phyloP scores from a whole-genome alignment of 2,329 filamentous ascomycete species.

The Phialocephala sp. region DNA sequence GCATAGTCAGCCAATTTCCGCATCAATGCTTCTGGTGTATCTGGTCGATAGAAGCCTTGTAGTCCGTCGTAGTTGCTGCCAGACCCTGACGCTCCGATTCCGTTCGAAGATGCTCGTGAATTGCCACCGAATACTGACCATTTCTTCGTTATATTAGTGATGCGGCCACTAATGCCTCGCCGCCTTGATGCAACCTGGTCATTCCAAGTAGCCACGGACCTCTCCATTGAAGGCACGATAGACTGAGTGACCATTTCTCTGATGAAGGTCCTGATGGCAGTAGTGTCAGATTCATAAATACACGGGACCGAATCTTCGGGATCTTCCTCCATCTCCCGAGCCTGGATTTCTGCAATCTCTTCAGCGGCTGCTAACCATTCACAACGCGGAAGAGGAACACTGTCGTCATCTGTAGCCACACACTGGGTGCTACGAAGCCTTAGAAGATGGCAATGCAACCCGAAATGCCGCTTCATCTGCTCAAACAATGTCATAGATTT shows the following conservation, averaged over 20 bases:
- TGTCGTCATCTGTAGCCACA: slow-evolving; percentile 90
- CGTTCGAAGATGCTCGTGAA: slow-evolving; percentile 35
- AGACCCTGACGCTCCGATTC: slow-evolving; percentile 51
- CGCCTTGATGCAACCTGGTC: slow-evolving; percentile 93
- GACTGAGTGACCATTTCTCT: slow-evolving; percentile 96
- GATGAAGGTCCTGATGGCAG: slow-evolving; percentile 85
- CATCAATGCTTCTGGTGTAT: slow-evolving; percentile 87
- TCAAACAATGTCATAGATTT: slow-evolving; percentile 92
- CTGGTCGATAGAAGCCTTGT: slow-evolving; percentile 82
- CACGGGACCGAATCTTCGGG: slow-evolving; percentile 75
- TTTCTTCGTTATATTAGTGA: slow-evolving; percentile 90
- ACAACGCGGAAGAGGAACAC: slow-evolving; percentile 77
- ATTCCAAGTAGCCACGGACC: slow-evolving; percentile 90
- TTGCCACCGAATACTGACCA: slow-evolving; percentile 81
- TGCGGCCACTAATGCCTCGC: slow-evolving; percentile 87
- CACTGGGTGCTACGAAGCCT: slow-evolving; percentile 84
- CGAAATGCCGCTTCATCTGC: slow-evolving; percentile 99
- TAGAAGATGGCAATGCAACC: slow-evolving; percentile 91
- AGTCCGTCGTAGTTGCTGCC: slow-evolving; percentile 77
- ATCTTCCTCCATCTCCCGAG: slow-evolving; percentile 70
- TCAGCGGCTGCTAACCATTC: slow-evolving; percentile 91
- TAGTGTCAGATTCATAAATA: slow-evolving; percentile 91
- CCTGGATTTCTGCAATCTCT: slow-evolving; percentile 76
- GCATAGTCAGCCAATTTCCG: slow-evolving; percentile 93
- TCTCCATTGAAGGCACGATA: slow-evolving; percentile 94